Base-by-base conservation (phyloP, 352 stramenopile species). In the Phytophthora multivora region DNA sequence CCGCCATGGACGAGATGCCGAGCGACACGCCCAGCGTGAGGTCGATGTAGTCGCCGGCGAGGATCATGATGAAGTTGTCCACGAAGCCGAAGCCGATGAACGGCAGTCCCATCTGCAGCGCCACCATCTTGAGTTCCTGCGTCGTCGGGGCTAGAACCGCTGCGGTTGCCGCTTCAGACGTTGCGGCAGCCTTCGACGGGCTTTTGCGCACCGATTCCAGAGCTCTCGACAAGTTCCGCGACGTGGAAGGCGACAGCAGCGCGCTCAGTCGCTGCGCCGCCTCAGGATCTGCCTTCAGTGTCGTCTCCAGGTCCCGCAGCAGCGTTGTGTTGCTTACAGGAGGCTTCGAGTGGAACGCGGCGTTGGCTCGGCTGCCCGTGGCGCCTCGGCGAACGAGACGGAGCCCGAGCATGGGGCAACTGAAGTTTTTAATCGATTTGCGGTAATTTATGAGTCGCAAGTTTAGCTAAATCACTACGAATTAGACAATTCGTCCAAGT, bases 21-120 rank as follows among this genome's bases (percentile, higher is more conserved):
- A 97, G 74, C 45, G 81, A 89, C 5, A 92, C 70, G 41, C 88
- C 88, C 40, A 95, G 70, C 21, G 72, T 93, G 11, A 92, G 56
- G 67, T 96, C 88, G 47, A 96, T 96, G 65, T 93, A 90, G 65
- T 96, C 88, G 16, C 88, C 87, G 0, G 88, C 88, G 21, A 95
- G 53, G 63, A 96, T 91, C 79, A 99, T 96, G 66, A 99, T 97
- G 31, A 86, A 79, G 75, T 99, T 99, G 77, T 99, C 97, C 66
- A 99, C 96, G 36, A 99, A 98, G 23, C 96, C 96, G 74, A 99
- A 99, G 38, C 96, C 96, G 13, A 99, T 75, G 69, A 99, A 99
- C 3, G 96, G 96, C 51, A 98, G 76, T 1, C 79, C 88, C 28
- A 86, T 52, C 62, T 90, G 68, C 51, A 92, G 35, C 43, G 80